Evolutionary conservation across 345 rosid species (phyloP), one percentile per base, ranked within the genome.

Genomic region (Trapa bicornis): DNA sequence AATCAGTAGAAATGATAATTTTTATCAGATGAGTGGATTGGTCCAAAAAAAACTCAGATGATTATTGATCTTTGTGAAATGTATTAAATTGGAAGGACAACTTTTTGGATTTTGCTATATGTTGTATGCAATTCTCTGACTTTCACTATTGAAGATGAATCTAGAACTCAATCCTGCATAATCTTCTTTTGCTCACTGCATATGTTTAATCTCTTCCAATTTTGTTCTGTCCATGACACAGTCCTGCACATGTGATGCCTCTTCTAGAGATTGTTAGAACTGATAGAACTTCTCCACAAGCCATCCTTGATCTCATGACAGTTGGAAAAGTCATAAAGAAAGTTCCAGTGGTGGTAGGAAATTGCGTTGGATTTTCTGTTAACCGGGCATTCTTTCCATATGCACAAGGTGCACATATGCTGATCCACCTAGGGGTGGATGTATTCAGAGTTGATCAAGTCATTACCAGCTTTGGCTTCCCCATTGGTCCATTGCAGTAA

Each of bases 211-310:
- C 63, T 32, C 33, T 10, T 58, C 37, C 32, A 3, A 58, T 65
- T 68, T 65, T 7, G 52, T 58, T 35, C 65, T 82, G 37, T 75
- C 68, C 61, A 16, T 57, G 79, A 65, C 61, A 75, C 81, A 92
- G 97, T 75, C 99, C 99, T 67, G 99, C 99, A 61, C 97, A 94
- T 77, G 77, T 91, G 70, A 94, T 91, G 99, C 85, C 99, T 62
- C 92, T 94, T 73, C 83, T 91, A 70, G 99, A 94, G 89, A 91
- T 91, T 70, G 96, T 94, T 58, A 80, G 93, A 66, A 79, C 97
- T 14, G 80, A 86, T 62, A 89, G 75, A 66, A 94, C 97, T 69
- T 91, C 96, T 64, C 83, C 93, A 14, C 97, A 94, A 80, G 91
- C 78, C 56, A 87, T 89, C 75, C 85, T 94, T 62, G 97, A 94